A percentile compares a stretch with the other conserved stretches of the same genome.
phyloP scores from a whole-genome alignment of 106 monocot genomes.

The Phalaenopsis equestris region DNA sequence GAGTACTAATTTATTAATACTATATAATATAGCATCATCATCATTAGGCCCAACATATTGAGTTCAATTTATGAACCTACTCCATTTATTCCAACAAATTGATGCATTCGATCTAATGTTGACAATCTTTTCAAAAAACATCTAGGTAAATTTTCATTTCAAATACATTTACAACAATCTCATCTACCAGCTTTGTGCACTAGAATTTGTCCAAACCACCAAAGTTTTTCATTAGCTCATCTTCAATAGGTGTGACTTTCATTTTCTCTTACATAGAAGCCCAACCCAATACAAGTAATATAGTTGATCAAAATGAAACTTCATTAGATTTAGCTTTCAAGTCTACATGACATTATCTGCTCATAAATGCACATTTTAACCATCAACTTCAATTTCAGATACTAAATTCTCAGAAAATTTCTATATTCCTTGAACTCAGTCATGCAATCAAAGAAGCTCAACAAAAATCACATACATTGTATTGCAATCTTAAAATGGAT shows the following conservation, averaged over 20 bases:
- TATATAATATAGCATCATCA: slow-evolving; percentile 1
- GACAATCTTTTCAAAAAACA: neutral
- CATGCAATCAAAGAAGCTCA: too few relatives aligned
- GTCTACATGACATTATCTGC: too few relatives aligned
- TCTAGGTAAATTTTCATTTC: neutral
- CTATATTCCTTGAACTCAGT: too few relatives aligned
- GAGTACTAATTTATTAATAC: neutral
- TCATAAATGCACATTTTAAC: too few relatives aligned
- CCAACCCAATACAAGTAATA: neutral
- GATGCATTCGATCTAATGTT: neutral
- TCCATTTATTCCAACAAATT: neutral
- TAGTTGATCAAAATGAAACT: neutral
- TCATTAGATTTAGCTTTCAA: neutral
- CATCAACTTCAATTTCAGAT: too few relatives aligned
- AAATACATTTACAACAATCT: neutral
- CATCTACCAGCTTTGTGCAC: neutral
- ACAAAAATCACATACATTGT: too few relatives aligned
- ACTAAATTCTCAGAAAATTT: too few relatives aligned
- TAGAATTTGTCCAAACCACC: neutral
- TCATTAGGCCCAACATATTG: neutral
- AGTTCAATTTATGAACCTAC: neutral
- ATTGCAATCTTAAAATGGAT: too few relatives aligned
- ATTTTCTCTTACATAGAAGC: neutral
- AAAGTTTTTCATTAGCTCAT: neutral
- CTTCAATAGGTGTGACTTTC: neutral